Evolutionary conservation across 2,329 filamentous ascomycete genomes (phyloP), one percentile per base, ranked within the genome.

Genomic region (Fusarium citri): DNA sequence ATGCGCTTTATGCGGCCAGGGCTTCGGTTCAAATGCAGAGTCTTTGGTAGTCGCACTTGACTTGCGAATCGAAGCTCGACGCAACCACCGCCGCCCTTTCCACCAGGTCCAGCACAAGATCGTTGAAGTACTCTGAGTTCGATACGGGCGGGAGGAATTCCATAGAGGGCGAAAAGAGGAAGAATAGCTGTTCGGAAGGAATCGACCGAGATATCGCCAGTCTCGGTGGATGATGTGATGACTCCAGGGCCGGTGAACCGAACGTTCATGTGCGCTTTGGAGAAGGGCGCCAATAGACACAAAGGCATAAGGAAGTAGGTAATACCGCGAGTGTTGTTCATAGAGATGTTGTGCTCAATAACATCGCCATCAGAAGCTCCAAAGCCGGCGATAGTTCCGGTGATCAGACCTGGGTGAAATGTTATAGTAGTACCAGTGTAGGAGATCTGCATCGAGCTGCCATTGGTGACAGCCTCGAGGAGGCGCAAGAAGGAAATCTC

Each of bases 401-500:
- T 96, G 76, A 99, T 97, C 42, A 99, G 85, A 37, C 96, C 96
- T 0, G 96, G 96, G 71, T 93, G 92, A 82, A 97, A 99, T 40
- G 94, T 91, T 59, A 99, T 88, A 2, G 94, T 94, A 1, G 96
- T 98, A 78, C 96, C 96, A 2, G 94, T 98, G 83, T 97, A 96
- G 14, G 94, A 97, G 74, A 99, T 97, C 77, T 98, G 94, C 83
- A 98, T 94, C 59, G 92, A 90, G 61, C 92, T 93, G 82, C 96
- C 96, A 85, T 99, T 99, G 77, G 96, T 99, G 75, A 99, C 87
- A 72, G 93, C 88, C 80, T 98, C 96, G 77, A 99, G 90, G 20
- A 99, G 92, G 60, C 96, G 94, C 31, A 99, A 88, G 80, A 99
- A 95, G 48, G 96, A 98, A 76, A 98, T 91, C 82, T 99, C 96